Base-by-base conservation (phyloP, 108 stramenopile species). In the Nitzschia sp. region DNA sequence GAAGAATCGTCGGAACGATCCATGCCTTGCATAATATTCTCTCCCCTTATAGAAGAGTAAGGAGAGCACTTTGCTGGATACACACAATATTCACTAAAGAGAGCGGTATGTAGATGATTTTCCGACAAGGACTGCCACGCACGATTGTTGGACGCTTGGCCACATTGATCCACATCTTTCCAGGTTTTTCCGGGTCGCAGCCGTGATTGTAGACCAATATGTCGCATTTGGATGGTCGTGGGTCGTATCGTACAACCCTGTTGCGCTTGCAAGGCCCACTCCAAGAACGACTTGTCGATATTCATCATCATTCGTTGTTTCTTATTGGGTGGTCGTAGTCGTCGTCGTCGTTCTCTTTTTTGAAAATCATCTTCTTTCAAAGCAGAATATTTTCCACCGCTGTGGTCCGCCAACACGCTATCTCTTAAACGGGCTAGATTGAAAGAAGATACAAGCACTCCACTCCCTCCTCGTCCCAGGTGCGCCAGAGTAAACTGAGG, bases 221-320 rank as follows among this genome's bases (percentile, higher is more conserved):
- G 55, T 56, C 55, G 55, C 55, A 56, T 56, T 56, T 56, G 55
- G 30, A 56, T 56, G 6, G 55, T 56, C 5, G 55, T 56, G 55
- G 55, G 55, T 32, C 55, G 55, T 16, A 56, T 2, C n/a, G 55
- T 56, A 56, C 55, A 56, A 31, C 9, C 30, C 5, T 56, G 55
- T 6, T 56, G 27, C 13, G 6, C 50, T 52, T 52, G 50, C 30
- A 56, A 32, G n/a, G 27, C 55, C 55, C 55, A 56, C 30, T 56
- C 55, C 55, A 56, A 56, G 5, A 56, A 21, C 5, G 13, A 16
- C 27, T 56, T 56, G 55, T 56, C 55, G 17, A 56, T 21, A 32
- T 56, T 56, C 17, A 28, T 56, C 5, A 29, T 22, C 30, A 5
- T 56, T 8, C 30, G 31, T 25, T 11, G 25, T 13, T 9, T 13